Percentiles rank a stretch among this genome's conserved stretches.
phyloP scores from a whole-genome alignment of 2,329 filamentous ascomycete genomes.

The Aspergillus candidus region DNA sequence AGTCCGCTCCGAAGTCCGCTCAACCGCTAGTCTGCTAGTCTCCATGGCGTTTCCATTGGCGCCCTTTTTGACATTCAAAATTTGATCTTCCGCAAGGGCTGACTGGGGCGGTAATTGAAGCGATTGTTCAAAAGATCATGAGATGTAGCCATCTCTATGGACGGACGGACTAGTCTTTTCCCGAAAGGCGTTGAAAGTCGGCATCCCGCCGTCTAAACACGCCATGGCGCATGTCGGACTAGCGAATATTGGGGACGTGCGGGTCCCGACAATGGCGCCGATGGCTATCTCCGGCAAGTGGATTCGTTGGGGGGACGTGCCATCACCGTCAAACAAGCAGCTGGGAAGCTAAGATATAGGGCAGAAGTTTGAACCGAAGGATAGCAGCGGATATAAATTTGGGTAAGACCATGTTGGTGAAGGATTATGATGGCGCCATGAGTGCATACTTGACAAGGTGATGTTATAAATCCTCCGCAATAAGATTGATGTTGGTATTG shows the following conservation, averaged over 20 bases:
- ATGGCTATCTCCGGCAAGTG: conserved; percentile 20
- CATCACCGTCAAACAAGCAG: too few relatives aligned
- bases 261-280: conserved; percentile 16
- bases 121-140: conserved; percentile 36
- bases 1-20: conserved; percentile 35
- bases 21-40: conserved; percentile 42
- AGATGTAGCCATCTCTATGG: conserved; percentile 5
- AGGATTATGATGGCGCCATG: too few relatives aligned
- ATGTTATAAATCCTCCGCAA: too few relatives aligned
- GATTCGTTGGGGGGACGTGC: neutral
- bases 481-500: too few relatives aligned
- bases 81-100: conserved; percentile 38
- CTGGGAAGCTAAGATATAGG: too few relatives aligned
- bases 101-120: conserved; percentile 35
- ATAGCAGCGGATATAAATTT: neutral
- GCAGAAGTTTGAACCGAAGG: neutral
- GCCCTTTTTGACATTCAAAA: conserved; percentile 38
- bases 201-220: conserved; percentile 20
- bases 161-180: conserved; percentile 19
- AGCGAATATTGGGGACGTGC: conserved; percentile 5
- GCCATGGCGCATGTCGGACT: conserved; percentile 20
- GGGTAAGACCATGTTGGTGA: too few relatives aligned
- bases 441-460: too few relatives aligned
- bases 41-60: conserved; percentile 31
- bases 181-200: conserved; percentile 24